These are phyloP conservation scores for Elasticomyces elasticus DNA, from an alignment of 495 filamentous ascomycete species.

Conservation along the genomic window DNA sequence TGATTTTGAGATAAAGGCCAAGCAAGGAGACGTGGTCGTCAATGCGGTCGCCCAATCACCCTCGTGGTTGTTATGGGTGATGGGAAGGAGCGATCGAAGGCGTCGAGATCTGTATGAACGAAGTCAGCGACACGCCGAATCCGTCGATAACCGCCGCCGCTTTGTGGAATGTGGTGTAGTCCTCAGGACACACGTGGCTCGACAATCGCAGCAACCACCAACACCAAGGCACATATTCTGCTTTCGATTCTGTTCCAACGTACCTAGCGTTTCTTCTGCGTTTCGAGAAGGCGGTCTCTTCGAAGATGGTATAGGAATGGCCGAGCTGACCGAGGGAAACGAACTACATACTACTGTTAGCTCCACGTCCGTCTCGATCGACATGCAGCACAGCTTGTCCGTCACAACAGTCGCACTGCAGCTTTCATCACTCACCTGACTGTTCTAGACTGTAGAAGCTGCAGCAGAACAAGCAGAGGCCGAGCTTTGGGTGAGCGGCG, in stretches of 20 bases:
- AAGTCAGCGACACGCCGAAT: conserved; percentile 5
- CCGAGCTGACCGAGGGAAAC: too few relatives aligned
- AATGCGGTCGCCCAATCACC: background rate
- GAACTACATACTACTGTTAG: background rate
- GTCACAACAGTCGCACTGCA: background rate
- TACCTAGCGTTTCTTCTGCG: too few relatives aligned
- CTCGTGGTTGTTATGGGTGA: background rate
- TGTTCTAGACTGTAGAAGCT: background rate
- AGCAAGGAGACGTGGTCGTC: background rate
- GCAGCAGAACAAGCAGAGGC: background rate
- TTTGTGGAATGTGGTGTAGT: background rate
- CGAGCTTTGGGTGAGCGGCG: background rate
- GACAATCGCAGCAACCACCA: background rate
- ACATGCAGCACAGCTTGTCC: background rate
- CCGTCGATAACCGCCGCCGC: background rate
- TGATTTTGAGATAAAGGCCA: background rate
- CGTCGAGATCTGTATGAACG: background rate
- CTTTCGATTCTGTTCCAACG: too few relatives aligned
- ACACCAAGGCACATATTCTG: too few relatives aligned
- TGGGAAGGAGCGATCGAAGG: background rate
- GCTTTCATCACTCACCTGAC: background rate
- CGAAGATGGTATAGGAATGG: too few relatives aligned
- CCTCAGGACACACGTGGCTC: background rate
- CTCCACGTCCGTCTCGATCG: background rate
- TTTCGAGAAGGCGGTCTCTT: too few relatives aligned